Percentiles rank a stretch among this genome's conserved stretches.
Conservation (phyloP, 208 protist species). For the Blastocrithidia nonstop region DNA sequence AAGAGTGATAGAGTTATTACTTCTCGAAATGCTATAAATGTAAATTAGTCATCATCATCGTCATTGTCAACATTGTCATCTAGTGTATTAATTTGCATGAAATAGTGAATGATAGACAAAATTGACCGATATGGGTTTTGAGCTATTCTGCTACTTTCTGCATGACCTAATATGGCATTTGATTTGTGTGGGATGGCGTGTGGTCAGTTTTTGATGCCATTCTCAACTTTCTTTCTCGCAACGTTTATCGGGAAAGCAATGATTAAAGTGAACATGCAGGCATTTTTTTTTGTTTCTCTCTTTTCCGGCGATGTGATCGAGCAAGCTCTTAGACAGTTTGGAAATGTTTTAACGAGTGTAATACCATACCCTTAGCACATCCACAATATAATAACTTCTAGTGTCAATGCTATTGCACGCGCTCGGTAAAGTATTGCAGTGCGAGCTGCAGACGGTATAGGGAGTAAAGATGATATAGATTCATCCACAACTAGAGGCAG, state of each 20-base stretch:
- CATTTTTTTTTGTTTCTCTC: constrained; percentile 75
- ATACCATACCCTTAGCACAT: constrained; percentile 15
- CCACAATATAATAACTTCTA: constrained; percentile 15
- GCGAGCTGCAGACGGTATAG: constrained; percentile 17
- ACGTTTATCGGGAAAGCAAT: constrained; percentile 93
- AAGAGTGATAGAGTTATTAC: background rate
- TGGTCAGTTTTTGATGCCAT: constrained; percentile 92
- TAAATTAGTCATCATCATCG: background rate
- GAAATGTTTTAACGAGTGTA: constrained; percentile 5
- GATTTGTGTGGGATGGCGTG: constrained; percentile 94
- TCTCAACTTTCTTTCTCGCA: constrained; percentile 93
- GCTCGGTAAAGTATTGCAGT: constrained; percentile 56
- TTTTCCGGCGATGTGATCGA: constrained; percentile 79
- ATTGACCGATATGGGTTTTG: constrained; percentile 86
- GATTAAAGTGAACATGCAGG: constrained; percentile 83
- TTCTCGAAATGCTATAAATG: background rate
- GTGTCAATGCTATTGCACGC: constrained; percentile 21
- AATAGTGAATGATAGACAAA: constrained; percentile 58
- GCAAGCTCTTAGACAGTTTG: constrained; percentile 19
- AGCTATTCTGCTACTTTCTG: constrained; percentile 86
- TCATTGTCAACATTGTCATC: constrained; percentile 8
- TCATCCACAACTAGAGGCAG: constrained; percentile 4
- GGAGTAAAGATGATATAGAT: background rate
- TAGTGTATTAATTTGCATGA: constrained; percentile 62
- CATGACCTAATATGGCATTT: constrained; percentile 95